phyloP scores from a whole-genome alignment of 305 asterid genomes.

The Lippia alba region DNA sequence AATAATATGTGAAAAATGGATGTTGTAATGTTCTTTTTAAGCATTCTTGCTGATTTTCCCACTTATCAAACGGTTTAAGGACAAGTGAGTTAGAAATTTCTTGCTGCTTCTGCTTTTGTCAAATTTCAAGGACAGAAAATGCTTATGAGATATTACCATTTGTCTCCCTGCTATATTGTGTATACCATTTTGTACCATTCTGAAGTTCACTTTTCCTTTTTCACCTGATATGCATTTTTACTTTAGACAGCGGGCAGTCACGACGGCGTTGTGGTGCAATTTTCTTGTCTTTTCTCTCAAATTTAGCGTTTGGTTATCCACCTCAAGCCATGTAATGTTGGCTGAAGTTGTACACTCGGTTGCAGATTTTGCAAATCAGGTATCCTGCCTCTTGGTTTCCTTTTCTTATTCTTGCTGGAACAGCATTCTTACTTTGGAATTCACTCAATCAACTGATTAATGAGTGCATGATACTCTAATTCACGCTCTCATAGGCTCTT shows the following conservation, averaged over 20 bases:
- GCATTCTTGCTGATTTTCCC: too few species aligned
- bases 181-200: neutral
- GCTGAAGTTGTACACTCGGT: slow-evolving; percentile 96
- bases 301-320: slow-evolving; percentile 92
- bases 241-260: slow-evolving; percentile 91
- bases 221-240: slow-evolving; percentile 30
- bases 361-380: slow-evolving; percentile 99
- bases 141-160: slow-evolving; percentile 12
- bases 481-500: slow-evolving; percentile 68
- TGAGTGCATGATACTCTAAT: slow-evolving; percentile 27
- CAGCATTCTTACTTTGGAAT: slow-evolving; percentile 4
- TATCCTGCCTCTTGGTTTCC: slow-evolving; percentile 29
- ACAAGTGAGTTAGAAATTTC: too few species aligned
- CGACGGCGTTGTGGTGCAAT: slow-evolving; percentile 98
- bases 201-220: slow-evolving; percentile 27
- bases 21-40: too few species aligned
- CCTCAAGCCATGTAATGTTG: slow-evolving; percentile 95
- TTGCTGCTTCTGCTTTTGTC: neutral
- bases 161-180: neutral
- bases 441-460: slow-evolving; percentile 19
- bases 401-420: slow-evolving; percentile 9
- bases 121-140: too few species aligned
- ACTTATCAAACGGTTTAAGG: too few species aligned
- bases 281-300: slow-evolving; percentile 96
- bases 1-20: neutral